Conservation (phyloP, 2,329 filamentous ascomycete genomes). For the Clarireedia sp. region DNA sequence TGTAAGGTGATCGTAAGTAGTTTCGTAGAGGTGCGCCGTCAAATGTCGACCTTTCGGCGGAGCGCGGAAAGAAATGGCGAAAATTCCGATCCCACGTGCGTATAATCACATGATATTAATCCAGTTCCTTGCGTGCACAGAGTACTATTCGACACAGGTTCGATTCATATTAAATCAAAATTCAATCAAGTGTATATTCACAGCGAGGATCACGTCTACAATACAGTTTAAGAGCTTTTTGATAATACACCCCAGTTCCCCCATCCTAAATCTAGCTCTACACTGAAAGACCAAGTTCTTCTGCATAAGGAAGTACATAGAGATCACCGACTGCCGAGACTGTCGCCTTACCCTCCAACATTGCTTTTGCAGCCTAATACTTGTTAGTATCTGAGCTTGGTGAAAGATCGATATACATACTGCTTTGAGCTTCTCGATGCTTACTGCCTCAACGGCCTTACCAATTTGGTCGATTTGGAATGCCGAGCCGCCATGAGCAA, state of each 20-base stretch:
- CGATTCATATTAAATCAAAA: not conserved
- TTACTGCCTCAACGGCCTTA: constrained; percentile 73
- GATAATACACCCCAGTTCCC: constrained; percentile 29
- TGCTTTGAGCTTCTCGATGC: constrained; percentile 74
- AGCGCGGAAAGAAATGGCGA: constrained; percentile 4
- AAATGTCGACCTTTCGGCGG: constrained; percentile 13
- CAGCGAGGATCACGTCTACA: constrained; percentile 22
- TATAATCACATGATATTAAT: not conserved
- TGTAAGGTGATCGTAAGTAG: constrained; percentile 14
- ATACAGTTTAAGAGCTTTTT: constrained; percentile 29
- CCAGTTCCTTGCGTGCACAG: too few species aligned
- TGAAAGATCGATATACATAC: constrained; percentile 45
- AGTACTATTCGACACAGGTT: not conserved
- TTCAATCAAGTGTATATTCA: constrained; percentile 24
- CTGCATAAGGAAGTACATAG: constrained; percentile 81
- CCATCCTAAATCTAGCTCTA: constrained; percentile 44
- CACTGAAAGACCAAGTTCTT: constrained; percentile 89
- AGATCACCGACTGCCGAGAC: constrained; percentile 89
- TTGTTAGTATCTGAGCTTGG: constrained; percentile 26
- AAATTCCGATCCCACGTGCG: constrained; percentile 5
- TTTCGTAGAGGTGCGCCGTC: constrained; percentile 15
- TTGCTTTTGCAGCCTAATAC: constrained; percentile 71
- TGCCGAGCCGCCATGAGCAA: constrained; percentile 73
- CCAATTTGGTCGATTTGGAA: constrained; percentile 77
- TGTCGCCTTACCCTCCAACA: constrained; percentile 81